Evolutionary conservation across 805 yeast species (phyloP).

Genomic region (Jamesozyma rosinii): DNA sequence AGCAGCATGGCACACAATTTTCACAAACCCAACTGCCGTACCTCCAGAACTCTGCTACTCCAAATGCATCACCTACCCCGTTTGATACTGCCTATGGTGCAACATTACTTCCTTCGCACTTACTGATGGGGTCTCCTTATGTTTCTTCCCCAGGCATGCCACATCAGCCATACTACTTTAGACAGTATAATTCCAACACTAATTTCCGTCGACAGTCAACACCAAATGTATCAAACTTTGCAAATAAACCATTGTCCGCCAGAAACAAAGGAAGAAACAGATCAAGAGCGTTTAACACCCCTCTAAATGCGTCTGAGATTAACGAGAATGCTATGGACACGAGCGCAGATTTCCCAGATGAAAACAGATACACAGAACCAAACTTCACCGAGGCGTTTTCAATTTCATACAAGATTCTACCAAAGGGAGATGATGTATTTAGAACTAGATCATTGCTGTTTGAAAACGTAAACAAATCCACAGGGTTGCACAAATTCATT

Average conservation of each 20-base stretch:
- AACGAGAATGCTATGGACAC: neutral
- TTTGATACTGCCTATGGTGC: constrained; percentile 52
- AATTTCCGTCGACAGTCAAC: neutral
- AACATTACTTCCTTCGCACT: constrained; percentile 53
- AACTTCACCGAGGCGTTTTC: constrained; percentile 14
- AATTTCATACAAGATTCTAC: constrained; percentile 20
- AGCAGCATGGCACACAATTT: constrained; percentile 2
- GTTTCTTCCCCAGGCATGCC: constrained; percentile 33
- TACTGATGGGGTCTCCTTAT: constrained; percentile 53
- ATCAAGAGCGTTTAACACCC: neutral
- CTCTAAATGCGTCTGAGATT: constrained; percentile 1
- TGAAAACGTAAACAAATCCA: constrained; percentile 19
- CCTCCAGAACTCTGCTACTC: constrained; percentile 16
- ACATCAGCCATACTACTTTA: constrained; percentile 2
- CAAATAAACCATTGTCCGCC: neutral
- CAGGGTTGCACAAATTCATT: constrained; percentile 18
- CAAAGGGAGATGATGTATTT: constrained; percentile 27
- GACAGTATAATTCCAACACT: neutral
- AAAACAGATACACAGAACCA: neutral
- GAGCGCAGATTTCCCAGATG: neutral
- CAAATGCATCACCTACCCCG: constrained; percentile 41
- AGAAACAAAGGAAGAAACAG: neutral
- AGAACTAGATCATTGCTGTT: constrained; percentile 27
- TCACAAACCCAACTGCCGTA: constrained; percentile 1
- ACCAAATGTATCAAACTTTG: neutral